A percentile compares a stretch with the other conserved stretches of the same genome.
These are phyloP conservation scores for Phialophora chinensis DNA, from an alignment of 2,329 filamentous ascomycete genomes.

Conservation along the genomic window DNA sequence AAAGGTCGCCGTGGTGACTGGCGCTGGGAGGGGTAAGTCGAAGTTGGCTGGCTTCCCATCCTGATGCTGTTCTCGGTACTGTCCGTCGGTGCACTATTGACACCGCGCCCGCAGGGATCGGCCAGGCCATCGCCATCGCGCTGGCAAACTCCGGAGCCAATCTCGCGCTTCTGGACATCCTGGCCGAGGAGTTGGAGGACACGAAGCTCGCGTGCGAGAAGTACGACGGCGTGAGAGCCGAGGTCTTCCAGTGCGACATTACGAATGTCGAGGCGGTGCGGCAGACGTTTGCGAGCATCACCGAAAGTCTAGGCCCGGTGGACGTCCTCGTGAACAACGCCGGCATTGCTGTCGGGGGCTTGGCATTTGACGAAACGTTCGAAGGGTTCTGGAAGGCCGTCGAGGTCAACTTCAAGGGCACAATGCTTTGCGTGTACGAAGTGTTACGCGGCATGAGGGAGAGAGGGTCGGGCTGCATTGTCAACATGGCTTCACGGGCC, in stretches of 20 bases:
- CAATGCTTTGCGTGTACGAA: constrained; percentile 22
- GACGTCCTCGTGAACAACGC: constrained; percentile 43
- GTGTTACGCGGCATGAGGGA: constrained; percentile 25
- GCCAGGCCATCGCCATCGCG: constrained; percentile 38
- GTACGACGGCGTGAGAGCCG: constrained; percentile 30
- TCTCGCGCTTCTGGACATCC: constrained; percentile 39
- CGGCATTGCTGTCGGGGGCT: constrained; percentile 37
- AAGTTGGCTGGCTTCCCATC: too few relatives aligned
- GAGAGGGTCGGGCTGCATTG: constrained; percentile 18
- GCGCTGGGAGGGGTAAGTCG: constrained; percentile 10
- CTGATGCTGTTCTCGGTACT: too few relatives aligned
- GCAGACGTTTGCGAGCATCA: constrained; percentile 9
- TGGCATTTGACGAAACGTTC: constrained; percentile 30
- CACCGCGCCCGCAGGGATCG: constrained; percentile 29
- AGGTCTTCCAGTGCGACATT: constrained; percentile 37
- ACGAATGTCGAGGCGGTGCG: constrained; percentile 36
- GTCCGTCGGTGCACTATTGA: background rate
- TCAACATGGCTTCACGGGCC: constrained; percentile 31
- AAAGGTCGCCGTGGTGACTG: constrained; percentile 18
- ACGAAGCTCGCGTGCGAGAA: constrained; percentile 27
- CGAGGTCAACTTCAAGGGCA: constrained; percentile 32
- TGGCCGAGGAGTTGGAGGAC: constrained; percentile 27
- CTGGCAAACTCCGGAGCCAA: constrained; percentile 38
- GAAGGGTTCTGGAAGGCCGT: constrained; percentile 28
- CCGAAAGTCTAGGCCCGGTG: constrained; percentile 21